Base-by-base conservation (phyloP, 2,329 filamentous ascomycete species). In the Penicillium sp. region DNA sequence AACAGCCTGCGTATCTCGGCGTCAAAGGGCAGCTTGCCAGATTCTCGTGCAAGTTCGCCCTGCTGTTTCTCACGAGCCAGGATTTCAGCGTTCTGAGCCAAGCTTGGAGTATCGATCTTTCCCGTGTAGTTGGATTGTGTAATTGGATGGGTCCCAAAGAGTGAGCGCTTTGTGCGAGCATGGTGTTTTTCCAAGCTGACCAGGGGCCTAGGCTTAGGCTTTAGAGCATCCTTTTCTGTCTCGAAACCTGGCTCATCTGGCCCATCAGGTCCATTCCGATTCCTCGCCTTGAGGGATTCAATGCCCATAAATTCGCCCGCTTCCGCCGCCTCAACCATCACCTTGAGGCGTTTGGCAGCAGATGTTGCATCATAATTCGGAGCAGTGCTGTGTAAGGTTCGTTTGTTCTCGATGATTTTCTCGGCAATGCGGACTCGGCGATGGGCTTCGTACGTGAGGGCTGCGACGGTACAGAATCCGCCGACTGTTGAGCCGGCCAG, bases 241-340 rank as follows among this genome's bases (percentile, higher is more conserved):
- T 37, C 35, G 16, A 31, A 29, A 14, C 13, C 13, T 14, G 53
- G 53, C 20, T 55, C 59, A 29, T 44, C 29, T 34, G 56, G 44
- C 18, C 42, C 48, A 14, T 53, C 39, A 39, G 39, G 38, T 45
- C 48, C 34, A 5, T 47, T 39, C 31, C 50, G 49, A 38, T 68
- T 64, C 51, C 68, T 62, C 53, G 66, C 55, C 44, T 71, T 74
- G 60, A 73, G 63, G 20, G 73, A 73, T 10, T 70, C 71, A 45
- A 76, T 47, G 0, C 75, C 73, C 53, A 72, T 68, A 40, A 77
- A 77, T 22, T 78, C 74, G 1, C 74, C 76, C 2, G 72, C 71
- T 56, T 78, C 76, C 2, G 76, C 76, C 3, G 75, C 74, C 45
- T 76, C 74, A 59, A 78, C 74, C 74, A 78, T 77, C 11, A 66